Base-by-base conservation (phyloP, 73 alveolate species). In the Strombidium stylifer region DNA sequence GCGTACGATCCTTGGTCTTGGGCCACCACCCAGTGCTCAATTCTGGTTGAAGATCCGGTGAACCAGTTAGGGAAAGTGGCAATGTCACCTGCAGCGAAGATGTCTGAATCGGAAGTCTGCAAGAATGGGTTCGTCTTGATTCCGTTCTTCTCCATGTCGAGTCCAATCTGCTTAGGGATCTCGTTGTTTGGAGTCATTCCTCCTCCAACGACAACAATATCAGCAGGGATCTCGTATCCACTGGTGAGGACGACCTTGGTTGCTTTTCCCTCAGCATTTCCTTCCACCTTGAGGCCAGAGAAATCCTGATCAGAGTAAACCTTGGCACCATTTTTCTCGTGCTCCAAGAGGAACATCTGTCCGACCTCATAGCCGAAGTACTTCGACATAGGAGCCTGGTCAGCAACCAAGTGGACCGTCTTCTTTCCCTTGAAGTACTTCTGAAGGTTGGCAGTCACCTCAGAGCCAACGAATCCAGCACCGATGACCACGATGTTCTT, bases 31-130 rank as follows among this genome's bases (percentile, higher is more conserved):
- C 85, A 79, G 80, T 91, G 98, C 56, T 91, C 98, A 12, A 83
- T 57, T 73, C 98, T 86, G 5, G 40, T 76, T 39, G 77, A 70
- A n/a, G 62, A 60, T 42, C 93, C 94, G 59, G 96, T 67, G 18
- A 39, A 57, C 85, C 88, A 66, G 70, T 68, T 78, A 25, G 92
- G 94, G 55, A 52, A 87, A 51, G 76, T 49, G 15, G 95, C 96
- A 49, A 78, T 57, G 84, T 91, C 98, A 2, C 98, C 98, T 34
- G 98, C 93, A 42, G 96, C 98, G 68, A 28, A 91, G 36, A 91
- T 69, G 59, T 91, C 73, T 30, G 58, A 69, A 39, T 68, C 80
- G 8, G 82, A 69, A 3, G 98, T 86, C 56, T 71, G 49, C 57
- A 91, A 65, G 68, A 70, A 84, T 23, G 87, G 85, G 60, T 87